These are phyloP conservation scores for Lecanicillium sp. DNA, from an alignment of 2,329 filamentous ascomycete species.

Conservation along the genomic window DNA sequence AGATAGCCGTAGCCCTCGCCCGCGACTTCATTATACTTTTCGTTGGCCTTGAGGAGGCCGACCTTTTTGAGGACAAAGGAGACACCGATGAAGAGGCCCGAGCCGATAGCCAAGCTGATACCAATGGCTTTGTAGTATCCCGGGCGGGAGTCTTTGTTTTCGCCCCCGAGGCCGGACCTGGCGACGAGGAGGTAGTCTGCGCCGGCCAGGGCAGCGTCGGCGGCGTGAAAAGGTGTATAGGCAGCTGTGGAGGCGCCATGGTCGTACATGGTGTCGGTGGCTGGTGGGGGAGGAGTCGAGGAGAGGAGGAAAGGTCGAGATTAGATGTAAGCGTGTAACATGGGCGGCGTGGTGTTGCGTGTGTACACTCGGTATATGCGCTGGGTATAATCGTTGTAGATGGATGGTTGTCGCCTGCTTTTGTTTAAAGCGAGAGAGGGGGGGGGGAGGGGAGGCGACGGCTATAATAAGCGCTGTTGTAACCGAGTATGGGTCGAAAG, in stretches of 20 bases:
- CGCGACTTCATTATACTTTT: constrained; percentile 92
- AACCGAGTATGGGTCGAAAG: background rate
- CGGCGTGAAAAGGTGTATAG: background rate
- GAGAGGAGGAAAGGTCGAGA: background rate
- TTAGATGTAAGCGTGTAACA: constrained; percentile 3
- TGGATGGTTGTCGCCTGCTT: background rate
- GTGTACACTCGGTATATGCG: too few relatives aligned
- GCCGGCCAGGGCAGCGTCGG: background rate
- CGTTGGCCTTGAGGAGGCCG: constrained; percentile 83
- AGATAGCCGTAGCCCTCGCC: constrained; percentile 97
- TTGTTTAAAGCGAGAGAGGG: background rate
- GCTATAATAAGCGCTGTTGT: background rate
- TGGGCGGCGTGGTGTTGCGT: background rate
- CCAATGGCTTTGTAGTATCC: constrained; percentile 76
- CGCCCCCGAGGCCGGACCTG: background rate
- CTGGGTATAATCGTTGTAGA: background rate
- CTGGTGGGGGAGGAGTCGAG: background rate
- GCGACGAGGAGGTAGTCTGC: background rate
- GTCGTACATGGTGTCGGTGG: constrained; percentile 8
- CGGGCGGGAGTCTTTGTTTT: constrained; percentile 33
- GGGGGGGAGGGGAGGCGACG: background rate
- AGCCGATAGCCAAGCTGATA: constrained; percentile 76
- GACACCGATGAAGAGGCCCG: constrained; percentile 85
- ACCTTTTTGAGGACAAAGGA: constrained; percentile 96
- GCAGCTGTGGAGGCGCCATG: constrained; percentile 7